These are phyloP conservation scores for Firmiana major DNA, from an alignment of 345 rosid species.

Conservation along the genomic window DNA sequence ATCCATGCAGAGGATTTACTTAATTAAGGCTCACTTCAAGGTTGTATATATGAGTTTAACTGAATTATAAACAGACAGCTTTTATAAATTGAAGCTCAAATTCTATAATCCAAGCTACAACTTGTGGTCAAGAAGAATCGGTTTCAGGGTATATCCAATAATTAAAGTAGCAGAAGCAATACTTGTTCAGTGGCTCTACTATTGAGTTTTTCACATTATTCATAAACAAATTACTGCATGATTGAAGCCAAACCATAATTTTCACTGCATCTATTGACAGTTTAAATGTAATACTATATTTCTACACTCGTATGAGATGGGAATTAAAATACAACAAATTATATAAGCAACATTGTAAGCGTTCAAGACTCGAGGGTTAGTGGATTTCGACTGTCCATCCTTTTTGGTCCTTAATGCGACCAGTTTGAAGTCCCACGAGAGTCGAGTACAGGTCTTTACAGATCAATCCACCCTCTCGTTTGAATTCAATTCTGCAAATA, in stretches of 20 bases:
- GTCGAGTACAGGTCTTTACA: constrained; percentile 42
- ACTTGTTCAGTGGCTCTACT: too few relatives aligned
- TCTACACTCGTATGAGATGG: too few relatives aligned
- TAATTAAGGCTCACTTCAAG: not conserved
- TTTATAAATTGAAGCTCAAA: not conserved
- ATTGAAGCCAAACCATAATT: too few relatives aligned
- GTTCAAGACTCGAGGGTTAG: not conserved
- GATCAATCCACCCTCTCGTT: constrained; percentile 35
- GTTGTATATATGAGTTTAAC: not conserved
- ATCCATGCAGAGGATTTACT: too few relatives aligned
- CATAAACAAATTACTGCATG: too few relatives aligned
- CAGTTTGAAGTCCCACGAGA: constrained; percentile 69
- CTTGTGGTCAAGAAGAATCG: not conserved
- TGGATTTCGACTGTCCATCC: constrained; percentile 59
- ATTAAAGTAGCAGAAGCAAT: not conserved
- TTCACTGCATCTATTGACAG: too few relatives aligned
- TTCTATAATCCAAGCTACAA: not conserved
- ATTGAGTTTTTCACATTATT: too few relatives aligned
- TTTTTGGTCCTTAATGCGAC: constrained; percentile 53
- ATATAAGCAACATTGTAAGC: not conserved
- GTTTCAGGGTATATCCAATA: not conserved
- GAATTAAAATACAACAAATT: too few relatives aligned
- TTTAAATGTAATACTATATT: too few relatives aligned
- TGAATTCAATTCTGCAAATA: constrained; percentile 56
- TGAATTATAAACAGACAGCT: too few relatives aligned